A percentile compares a stretch with the other conserved stretches of the same genome.
These are phyloP conservation scores for Xylaria intraflava DNA, from an alignment of 495 filamentous ascomycete genomes.

Conservation along the genomic window DNA sequence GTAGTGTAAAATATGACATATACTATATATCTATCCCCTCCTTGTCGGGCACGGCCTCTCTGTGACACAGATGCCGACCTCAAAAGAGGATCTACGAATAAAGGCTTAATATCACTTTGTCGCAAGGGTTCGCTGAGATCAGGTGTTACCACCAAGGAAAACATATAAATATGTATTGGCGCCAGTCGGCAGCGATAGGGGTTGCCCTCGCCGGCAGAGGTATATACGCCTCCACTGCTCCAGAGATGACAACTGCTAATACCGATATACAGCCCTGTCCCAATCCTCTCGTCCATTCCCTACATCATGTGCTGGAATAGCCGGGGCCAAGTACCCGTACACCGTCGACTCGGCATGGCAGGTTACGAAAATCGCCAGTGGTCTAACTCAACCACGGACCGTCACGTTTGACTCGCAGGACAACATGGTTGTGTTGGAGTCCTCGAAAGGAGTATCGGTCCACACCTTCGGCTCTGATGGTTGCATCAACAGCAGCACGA, in stretches of 20 bases:
- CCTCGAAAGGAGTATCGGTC: slow-evolving; percentile 44
- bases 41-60: background rate
- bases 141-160: background rate
- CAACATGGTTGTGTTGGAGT: slow-evolving; percentile 51
- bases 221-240: slow-evolving; percentile 2
- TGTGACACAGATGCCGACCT: background rate
- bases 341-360: slow-evolving; percentile 27
- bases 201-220: slow-evolving; percentile 19
- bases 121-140: background rate
- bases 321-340: slow-evolving; percentile 20
- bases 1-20: background rate
- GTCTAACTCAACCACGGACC: slow-evolving; percentile 26
- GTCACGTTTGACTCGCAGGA: slow-evolving; percentile 30
- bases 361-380: slow-evolving; percentile 28
- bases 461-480: slow-evolving; percentile 46
- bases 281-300: slow-evolving; percentile 23
- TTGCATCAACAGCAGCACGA: slow-evolving; percentile 41
- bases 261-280: slow-evolving; percentile 14
- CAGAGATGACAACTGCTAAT: background rate
- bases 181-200: background rate
- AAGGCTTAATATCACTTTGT: background rate
- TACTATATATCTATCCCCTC: background rate
- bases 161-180: slow-evolving; percentile 1
- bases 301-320: slow-evolving; percentile 25
- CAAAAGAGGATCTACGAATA: background rate